A percentile compares a stretch with the other conserved stretches of the same genome.
phyloP scores from a whole-genome alignment of 768 basidiomycete genomes.

The Pisolithus albus region DNA sequence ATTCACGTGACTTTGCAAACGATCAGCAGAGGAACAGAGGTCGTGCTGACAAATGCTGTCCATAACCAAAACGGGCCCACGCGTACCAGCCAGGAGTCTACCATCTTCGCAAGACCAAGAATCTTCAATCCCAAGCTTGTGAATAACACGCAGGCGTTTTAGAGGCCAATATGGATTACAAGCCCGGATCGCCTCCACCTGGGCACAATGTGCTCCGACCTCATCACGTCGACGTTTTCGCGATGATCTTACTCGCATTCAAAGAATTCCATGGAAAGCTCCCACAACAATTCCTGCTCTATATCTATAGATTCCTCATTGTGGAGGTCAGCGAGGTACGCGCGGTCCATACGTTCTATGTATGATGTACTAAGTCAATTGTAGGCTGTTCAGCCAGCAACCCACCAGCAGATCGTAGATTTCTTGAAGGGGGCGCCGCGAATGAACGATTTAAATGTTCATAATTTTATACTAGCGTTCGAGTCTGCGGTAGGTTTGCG shows the following conservation, averaged over 20 bases:
- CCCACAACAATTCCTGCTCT: slow-evolving; percentile 51
- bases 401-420: slow-evolving; percentile 43
- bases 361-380: not conserved
- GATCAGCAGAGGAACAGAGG: no score
- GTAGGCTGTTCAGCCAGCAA: slow-evolving; percentile 60
- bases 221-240: slow-evolving; percentile 68
- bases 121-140: no score
- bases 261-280: slow-evolving; percentile 52
- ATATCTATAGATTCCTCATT: slow-evolving; percentile 60
- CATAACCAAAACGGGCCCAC: no score
- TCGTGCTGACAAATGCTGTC: no score
- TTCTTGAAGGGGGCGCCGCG: slow-evolving; percentile 41
- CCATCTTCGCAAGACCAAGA: no score
- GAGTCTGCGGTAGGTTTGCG: slow-evolving; percentile 29
- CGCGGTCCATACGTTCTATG: not conserved
- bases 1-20: no score
- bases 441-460: slow-evolving; percentile 35
- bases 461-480: slow-evolving; percentile 41
- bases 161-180: slow-evolving; percentile 19
- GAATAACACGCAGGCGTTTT: no score
- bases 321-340: slow-evolving; percentile 65
- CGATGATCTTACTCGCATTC: slow-evolving; percentile 55
- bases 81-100: no score
- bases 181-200: slow-evolving; percentile 46
- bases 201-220: slow-evolving; percentile 64